phyloP scores from a whole-genome alignment of 2,329 filamentous ascomycete species.

The Cercospora sesami region DNA sequence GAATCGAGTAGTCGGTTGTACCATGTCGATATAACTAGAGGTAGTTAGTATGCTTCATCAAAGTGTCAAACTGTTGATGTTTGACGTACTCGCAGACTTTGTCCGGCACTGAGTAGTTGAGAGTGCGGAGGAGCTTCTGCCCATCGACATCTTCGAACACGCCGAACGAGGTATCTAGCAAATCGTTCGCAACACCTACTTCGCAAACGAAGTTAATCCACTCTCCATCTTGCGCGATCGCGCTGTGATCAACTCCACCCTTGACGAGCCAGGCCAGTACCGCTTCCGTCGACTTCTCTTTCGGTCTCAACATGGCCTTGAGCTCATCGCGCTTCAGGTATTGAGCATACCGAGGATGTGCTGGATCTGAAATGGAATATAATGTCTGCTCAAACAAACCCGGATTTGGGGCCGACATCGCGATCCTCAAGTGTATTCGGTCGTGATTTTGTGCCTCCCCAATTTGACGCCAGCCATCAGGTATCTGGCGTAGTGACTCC shows the following conservation, averaged over 20 bases:
- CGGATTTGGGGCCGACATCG: constrained; percentile 24
- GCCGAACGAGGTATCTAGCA: constrained; percentile 60
- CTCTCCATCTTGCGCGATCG: constrained; percentile 52
- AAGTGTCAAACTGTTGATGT: neutral
- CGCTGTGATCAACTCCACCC: constrained; percentile 53
- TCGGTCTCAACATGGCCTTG: constrained; percentile 55
- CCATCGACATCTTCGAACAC: constrained; percentile 49
- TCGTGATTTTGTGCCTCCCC: constrained; percentile 23
- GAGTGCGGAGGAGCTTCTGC: constrained; percentile 53
- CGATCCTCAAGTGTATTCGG: constrained; percentile 26
- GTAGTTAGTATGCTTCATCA: neutral
- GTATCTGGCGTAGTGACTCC: constrained; percentile 25
- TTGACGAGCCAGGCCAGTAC: constrained; percentile 58
- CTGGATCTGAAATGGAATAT: constrained; percentile 62
- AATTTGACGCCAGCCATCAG: constrained; percentile 26
- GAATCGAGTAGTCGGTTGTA: constrained; percentile 62
- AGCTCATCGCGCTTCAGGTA: constrained; percentile 64
- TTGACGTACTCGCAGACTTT: constrained; percentile 49
- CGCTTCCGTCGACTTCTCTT: constrained; percentile 48
- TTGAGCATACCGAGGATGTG: constrained; percentile 59
- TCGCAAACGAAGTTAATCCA: constrained; percentile 61
- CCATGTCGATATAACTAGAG: constrained; percentile 50
- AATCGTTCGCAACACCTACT: constrained; percentile 47
- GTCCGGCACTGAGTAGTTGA: constrained; percentile 63
- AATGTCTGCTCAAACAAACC: constrained; percentile 57